phyloP scores from a whole-genome alignment of 495 filamentous ascomycete species.

The Neurospora sp. region DNA sequence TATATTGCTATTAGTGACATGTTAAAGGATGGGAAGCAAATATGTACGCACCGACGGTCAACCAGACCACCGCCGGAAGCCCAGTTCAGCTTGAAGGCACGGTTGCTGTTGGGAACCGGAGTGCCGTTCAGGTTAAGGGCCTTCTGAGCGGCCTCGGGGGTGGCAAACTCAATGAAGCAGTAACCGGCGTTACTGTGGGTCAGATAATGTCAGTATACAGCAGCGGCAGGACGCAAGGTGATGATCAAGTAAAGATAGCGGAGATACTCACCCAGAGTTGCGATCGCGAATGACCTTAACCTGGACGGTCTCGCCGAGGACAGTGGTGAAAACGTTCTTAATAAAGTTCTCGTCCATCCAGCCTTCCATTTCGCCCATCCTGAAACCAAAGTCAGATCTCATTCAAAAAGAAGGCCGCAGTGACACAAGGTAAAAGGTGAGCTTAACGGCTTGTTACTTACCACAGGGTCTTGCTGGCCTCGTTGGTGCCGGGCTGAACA shows the following conservation, averaged over 20 bases:
- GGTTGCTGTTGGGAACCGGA: constrained; percentile 85
- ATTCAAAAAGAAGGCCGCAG: not conserved
- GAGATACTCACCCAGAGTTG: constrained; percentile 82
- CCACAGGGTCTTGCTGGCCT: constrained; percentile 35
- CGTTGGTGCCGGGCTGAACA: constrained; percentile 9
- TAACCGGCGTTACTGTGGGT: constrained; percentile 82
- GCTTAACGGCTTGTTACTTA: constrained; percentile 10
- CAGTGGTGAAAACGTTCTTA: constrained; percentile 78
- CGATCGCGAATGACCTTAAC: constrained; percentile 99
- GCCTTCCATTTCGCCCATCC: constrained; percentile 98
- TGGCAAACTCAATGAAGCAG: constrained; percentile 93
- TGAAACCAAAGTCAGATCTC: constrained; percentile 31
- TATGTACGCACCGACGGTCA: constrained; percentile 64
- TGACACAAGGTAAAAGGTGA: not conserved
- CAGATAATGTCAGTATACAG: not conserved
- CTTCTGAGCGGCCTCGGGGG: constrained; percentile 77
- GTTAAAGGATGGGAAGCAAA: not conserved
- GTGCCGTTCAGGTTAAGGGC: constrained; percentile 82
- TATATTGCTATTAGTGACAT: constrained; percentile 27
- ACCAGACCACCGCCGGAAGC: constrained; percentile 92
- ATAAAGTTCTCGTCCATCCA: constrained; percentile 99
- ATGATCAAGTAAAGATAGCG: not conserved
- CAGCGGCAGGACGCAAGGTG: not conserved
- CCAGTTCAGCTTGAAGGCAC: constrained; percentile 99
- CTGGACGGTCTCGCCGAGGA: constrained; percentile 83